Percentiles rank a stretch among this genome's conserved stretches.
Conservation (phyloP, 257 asterid genomes). For the Sherardia arvensis region DNA sequence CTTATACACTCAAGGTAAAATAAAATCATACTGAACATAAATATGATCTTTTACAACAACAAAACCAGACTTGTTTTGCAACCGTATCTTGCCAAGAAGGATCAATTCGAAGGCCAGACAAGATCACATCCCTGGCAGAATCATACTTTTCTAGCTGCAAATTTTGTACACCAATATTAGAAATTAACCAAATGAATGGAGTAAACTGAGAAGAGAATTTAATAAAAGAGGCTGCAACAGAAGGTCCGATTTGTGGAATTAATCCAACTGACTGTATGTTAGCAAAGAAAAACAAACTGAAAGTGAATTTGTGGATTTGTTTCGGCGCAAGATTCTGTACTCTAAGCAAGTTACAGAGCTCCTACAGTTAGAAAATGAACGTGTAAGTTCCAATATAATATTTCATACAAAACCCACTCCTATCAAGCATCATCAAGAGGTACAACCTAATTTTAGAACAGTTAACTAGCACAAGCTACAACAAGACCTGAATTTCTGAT, state of each 20-base stretch:
- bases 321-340: conserved; percentile 34
- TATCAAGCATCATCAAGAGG: not conserved
- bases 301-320: conserved; percentile 2
- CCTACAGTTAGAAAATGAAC: conserved; percentile 43
- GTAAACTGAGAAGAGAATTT: no score
- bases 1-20: no score
- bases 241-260: no score
- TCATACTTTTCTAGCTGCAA: conserved; percentile 85
- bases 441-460: not conserved
- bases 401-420: conserved; percentile 6
- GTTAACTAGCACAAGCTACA: no score
- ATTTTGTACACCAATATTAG: conserved; percentile 16
- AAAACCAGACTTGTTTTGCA: no score
- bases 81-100: conserved; percentile 42
- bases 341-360: conserved; percentile 63
- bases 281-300: not conserved
- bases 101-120: conserved; percentile 67
- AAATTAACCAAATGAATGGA: no score
- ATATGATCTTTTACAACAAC: no score
- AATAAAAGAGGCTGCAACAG: no score
- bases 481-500: conserved; percentile 66
- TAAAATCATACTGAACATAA: no score
- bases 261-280: not conserved
- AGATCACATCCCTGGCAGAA: conserved; percentile 56
- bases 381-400: no score